phyloP scores from a whole-genome alignment of 192 early-diverging fungal genomes.

The Coemansia sp. region DNA sequence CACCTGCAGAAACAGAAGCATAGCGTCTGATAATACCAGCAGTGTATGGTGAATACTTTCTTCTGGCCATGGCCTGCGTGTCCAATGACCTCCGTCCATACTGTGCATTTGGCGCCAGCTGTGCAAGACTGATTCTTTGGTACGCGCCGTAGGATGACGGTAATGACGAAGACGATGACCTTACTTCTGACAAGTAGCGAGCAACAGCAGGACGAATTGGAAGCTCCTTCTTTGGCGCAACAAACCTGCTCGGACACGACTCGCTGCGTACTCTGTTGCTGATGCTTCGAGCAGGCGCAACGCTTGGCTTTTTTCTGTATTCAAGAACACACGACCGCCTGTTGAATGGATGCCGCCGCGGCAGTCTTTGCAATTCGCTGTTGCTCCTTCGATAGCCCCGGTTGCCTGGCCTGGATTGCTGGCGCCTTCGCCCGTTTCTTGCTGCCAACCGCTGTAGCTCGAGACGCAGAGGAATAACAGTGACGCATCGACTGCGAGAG shows the following conservation, averaged over 20 bases:
- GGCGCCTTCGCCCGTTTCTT: slow-evolving; percentile 1
- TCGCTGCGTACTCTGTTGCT: slow-evolving; percentile 6
- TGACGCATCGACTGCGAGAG: slow-evolving; percentile 23
- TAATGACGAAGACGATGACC: neutral
- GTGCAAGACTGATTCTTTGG: slow-evolving; percentile 35
- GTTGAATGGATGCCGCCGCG: neutral
- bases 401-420: neutral
- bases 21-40: slow-evolving; percentile 1
- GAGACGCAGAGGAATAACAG: slow-evolving; percentile 35
- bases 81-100: slow-evolving; percentile 20
- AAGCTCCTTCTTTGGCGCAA: slow-evolving; percentile 7
- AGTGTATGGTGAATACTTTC: neutral
- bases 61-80: slow-evolving; percentile 7
- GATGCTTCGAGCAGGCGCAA: neutral
- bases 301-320: neutral
- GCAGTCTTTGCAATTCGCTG: neutral
- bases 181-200: slow-evolving; percentile 27
- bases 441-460: slow-evolving; percentile 44
- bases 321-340: slow-evolving; percentile 14
- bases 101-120: slow-evolving; percentile 14
- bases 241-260: slow-evolving; percentile 21
- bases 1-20: neutral
- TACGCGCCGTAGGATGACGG: slow-evolving; percentile 2
- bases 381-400: neutral
- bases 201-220: slow-evolving; percentile 30